Percentiles rank a stretch among this genome's conserved stretches.
Conservation (phyloP, 805 yeast genomes). For the Yamadazyma paraphyllophila region DNA sequence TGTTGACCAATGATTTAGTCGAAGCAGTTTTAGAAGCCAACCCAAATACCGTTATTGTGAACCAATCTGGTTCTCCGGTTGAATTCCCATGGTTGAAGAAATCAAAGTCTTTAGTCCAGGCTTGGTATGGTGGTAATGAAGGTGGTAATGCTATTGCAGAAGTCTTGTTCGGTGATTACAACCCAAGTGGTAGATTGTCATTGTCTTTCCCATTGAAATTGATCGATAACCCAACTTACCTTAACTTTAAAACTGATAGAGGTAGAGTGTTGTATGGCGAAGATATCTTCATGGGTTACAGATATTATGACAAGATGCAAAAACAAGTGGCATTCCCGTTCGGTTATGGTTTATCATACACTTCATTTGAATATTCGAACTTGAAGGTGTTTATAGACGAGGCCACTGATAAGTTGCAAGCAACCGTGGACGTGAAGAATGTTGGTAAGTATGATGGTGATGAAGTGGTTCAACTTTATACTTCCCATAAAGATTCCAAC, state of each 20-base stretch:
- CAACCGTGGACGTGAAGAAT: constrained; percentile 21
- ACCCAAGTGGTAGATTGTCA: constrained; percentile 27
- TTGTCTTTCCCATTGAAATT: constrained; percentile 19
- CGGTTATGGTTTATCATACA: constrained; percentile 32
- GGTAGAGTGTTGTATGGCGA: constrained; percentile 35
- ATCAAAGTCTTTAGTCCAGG: constrained; percentile 27
- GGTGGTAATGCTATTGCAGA: constrained; percentile 32
- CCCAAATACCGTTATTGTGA: constrained; percentile 30
- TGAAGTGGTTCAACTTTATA: constrained; percentile 30
- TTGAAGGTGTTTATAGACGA: constrained; percentile 18
- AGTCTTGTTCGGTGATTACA: constrained; percentile 30
- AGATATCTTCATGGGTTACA: constrained; percentile 32
- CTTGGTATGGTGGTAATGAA: constrained; percentile 39
- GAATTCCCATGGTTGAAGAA: constrained; percentile 28
- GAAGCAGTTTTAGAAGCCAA: constrained; percentile 25
- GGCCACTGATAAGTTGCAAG: constrained; percentile 15
- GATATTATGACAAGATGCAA: constrained; percentile 28
- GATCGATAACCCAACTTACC: constrained; percentile 28
- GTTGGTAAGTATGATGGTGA: constrained; percentile 24
- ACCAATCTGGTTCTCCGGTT: constrained; percentile 35
- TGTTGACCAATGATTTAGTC: constrained; percentile 20
- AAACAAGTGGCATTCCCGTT: constrained; percentile 30
- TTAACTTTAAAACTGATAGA: constrained; percentile 27
- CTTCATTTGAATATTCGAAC: constrained; percentile 19
- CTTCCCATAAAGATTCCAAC: constrained; percentile 16